Evolutionary conservation across 345 rosid genomes (phyloP), one percentile per base, ranked within the genome.

Genomic region (Tarenaya hassleriana): DNA sequence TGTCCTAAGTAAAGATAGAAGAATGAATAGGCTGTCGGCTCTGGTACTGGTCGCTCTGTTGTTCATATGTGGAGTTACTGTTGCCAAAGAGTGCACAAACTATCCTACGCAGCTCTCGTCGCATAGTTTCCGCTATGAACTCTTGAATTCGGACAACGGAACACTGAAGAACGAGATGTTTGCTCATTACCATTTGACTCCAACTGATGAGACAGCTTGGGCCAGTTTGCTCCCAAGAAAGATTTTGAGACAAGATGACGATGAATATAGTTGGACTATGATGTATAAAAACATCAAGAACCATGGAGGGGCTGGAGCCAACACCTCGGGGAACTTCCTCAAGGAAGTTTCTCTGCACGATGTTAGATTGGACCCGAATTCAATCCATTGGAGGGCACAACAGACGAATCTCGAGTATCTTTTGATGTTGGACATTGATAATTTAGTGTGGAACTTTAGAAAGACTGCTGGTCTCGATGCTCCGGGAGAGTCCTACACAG

Each of bases 21-120:
- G 34, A 24, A 8, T 15, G 14, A 51, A 15, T 50, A 67, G 47
- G 66, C 52, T 31, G 55, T 58, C 31, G 51, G 14, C 51, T 65
- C 14, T 58, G 11, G 20, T 59, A 39, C 20, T 66, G 20, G 58
- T 50, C 34, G 39, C 54, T 52, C 7, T 69, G 24, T 66, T 44
- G 37, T 32, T 60, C 58, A 18, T 59, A 24, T 24, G 29, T 5
- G 29, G 5, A 24, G 2, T 24, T 24, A 24, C 29, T 24, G 17
- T 47, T 58, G 60, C 80, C 4, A 92, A 92, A 67, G 98, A 92
- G 75, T 92, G 97, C 66, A 92, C 98, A 8, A 92, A 92, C 69
- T 51, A 4, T 44, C 83, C 83, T 15, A 47, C 87, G 16, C 75
- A 69, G 69, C 80, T 82, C 31, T 62, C 94, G 10, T 83, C 98